These are phyloP conservation scores for Aspergillus candidus DNA, from an alignment of 2,329 filamentous ascomycete species.

Conservation along the genomic window DNA sequence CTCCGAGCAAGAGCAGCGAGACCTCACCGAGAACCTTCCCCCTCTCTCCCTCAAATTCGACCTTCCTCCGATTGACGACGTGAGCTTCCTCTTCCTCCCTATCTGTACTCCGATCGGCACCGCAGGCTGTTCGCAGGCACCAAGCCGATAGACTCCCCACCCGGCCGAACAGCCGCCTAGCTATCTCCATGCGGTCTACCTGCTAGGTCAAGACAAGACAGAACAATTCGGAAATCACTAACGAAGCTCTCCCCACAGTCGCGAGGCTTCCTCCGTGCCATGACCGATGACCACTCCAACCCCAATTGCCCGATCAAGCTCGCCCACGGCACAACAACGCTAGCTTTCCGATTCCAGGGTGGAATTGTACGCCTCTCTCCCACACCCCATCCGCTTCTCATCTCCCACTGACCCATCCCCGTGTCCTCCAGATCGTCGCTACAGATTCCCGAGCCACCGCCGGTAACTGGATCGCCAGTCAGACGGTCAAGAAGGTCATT, in stretches of 20 bases:
- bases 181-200: no score
- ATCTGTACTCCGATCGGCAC: neutral
- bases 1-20: conserved; percentile 66
- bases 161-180: no score
- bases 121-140: no score
- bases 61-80: conserved; percentile 85
- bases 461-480: conserved; percentile 98
- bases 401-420: neutral
- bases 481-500: conserved; percentile 99
- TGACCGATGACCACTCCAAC: conserved; percentile 96
- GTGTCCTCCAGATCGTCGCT: conserved; percentile 62
- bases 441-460: conserved; percentile 96
- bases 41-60: conserved; percentile 87
- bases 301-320: conserved; percentile 98
- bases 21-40: conserved; percentile 64
- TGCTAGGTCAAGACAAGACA: no score
- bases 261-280: conserved; percentile 89
- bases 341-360: conserved; percentile 96
- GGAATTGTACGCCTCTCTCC: conserved; percentile 57
- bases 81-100: conserved; percentile 41
- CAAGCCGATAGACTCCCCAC: no score
- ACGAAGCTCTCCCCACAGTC: conserved; percentile 50
- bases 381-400: neutral
- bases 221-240: conserved; percentile 7
- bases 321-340: conserved; percentile 94